These are phyloP conservation scores for Blastobotrys attinorum DNA, from an alignment of 805 yeast genomes.

Conservation along the genomic window DNA sequence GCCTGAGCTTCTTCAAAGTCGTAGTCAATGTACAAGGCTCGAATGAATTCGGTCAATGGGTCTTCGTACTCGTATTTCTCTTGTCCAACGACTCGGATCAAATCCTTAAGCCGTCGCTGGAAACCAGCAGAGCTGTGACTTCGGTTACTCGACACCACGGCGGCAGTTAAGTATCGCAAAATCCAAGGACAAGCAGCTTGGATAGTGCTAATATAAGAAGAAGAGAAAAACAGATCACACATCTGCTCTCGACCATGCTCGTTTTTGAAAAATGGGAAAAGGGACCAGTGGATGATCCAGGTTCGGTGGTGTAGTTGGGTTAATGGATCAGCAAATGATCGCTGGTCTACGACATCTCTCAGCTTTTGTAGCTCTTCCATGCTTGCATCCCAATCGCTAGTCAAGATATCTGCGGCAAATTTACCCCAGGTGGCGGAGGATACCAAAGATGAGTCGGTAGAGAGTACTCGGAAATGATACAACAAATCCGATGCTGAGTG, in stretches of 20 bases:
- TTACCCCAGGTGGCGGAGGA: conserved; percentile 62
- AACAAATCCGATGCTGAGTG: conserved; percentile 50
- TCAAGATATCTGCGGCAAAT: conserved; percentile 52
- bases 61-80: conserved; percentile 60
- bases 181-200: conserved; percentile 71
- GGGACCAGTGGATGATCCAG: conserved; percentile 64
- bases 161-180: conserved; percentile 54
- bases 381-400: conserved; percentile 45
- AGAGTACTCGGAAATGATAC: conserved; percentile 48
- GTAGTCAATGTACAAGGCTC: conserved; percentile 48
- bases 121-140: conserved; percentile 28
- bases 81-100: conserved; percentile 49
- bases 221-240: conserved; percentile 49
- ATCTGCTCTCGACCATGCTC: conserved; percentile 46
- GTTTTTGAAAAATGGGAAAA: conserved; percentile 52
- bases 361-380: conserved; percentile 45
- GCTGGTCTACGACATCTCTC: conserved; percentile 51
- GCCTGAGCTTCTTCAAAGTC: conserved; percentile 48
- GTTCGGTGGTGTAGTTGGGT: conserved; percentile 55
- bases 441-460: conserved; percentile 43
- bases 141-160: conserved; percentile 35
- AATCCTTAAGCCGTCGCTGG: conserved; percentile 50
- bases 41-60: conserved; percentile 52
- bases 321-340: conserved; percentile 45
- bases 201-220: conserved; percentile 55